Conservation (phyloP, 2,329 filamentous ascomycete species). For the Arthrocladium fulminans region DNA sequence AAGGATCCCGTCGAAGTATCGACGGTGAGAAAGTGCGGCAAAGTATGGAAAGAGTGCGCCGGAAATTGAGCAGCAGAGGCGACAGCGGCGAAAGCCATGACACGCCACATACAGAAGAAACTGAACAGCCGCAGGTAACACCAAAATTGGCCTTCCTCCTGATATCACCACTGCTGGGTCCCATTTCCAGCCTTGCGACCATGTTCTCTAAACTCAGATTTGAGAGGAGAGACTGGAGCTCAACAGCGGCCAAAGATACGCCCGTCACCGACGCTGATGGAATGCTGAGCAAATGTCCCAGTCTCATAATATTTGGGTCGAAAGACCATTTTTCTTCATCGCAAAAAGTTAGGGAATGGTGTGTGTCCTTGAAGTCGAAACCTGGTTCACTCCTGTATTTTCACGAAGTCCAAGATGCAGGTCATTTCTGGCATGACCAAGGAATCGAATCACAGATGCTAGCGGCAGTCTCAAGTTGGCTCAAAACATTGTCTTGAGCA, state of each 20-base stretch:
- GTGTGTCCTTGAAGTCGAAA: constrained; percentile 40
- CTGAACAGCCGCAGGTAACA: constrained; percentile 14
- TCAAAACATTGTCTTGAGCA: background rate
- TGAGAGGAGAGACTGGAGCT: constrained; percentile 15
- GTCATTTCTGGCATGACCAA: constrained; percentile 50
- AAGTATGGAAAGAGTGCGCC: constrained; percentile 33
- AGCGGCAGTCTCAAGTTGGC: constrained; percentile 32
- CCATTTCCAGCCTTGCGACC: constrained; percentile 53
- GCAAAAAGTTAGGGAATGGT: constrained; percentile 60
- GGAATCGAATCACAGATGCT: constrained; percentile 31
- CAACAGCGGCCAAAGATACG: constrained; percentile 21
- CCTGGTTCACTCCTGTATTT: constrained; percentile 40
- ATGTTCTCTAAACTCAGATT: constrained; percentile 44
- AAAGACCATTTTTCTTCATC: constrained; percentile 63
- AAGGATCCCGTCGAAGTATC: constrained; percentile 30
- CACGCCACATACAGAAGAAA: constrained; percentile 15
- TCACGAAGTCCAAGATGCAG: constrained; percentile 45
- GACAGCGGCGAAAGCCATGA: constrained; percentile 26
- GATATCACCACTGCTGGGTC: constrained; percentile 54
- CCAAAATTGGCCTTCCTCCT: constrained; percentile 44
- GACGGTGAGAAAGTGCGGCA: constrained; percentile 30
- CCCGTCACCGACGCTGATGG: constrained; percentile 21
- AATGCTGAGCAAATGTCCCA: constrained; percentile 13
- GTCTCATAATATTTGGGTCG: constrained; percentile 56
- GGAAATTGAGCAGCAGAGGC: constrained; percentile 29